Evolutionary conservation across 1,284 basidiomycete species (phyloP), one percentile per base, ranked within the genome.

Genomic region (Ceratobasidium sp.): DNA sequence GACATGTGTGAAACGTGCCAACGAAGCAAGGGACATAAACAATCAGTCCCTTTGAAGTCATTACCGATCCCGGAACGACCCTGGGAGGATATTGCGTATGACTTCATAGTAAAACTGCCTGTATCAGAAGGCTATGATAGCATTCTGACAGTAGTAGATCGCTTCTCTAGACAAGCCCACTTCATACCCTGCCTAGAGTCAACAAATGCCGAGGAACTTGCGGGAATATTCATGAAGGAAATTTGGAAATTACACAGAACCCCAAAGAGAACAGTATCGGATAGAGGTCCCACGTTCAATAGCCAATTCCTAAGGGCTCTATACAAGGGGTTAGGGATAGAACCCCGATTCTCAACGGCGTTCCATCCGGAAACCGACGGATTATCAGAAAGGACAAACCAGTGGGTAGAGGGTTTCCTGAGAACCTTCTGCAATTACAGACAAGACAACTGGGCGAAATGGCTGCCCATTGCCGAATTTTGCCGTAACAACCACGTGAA

Each of bases 321-420:
- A 37, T 64, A 83, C 84, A 28, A 67, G 79, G 15, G 81, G 82
- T 49, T 80, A 85, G 15, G 83, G 82, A 77, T 78, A 71, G 45
- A 79, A 82, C 17, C 80, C 83, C 76, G 83, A 83, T 33, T 73
- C 83, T 47, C 83, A 82, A 0, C 42, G 37, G 0, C 75, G 80
- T 56, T 79, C 85, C 66, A 82, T 81, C 53, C 82, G 80, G 13
- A 82, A 85, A 71, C 42, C 3, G 45, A 33, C 31, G 45, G 64
- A 28, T 64, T 81, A 2, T 53, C 42, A 83, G 82, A 54, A 56
- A 79, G 6, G 66, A 77, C 42, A 10, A 45, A 45, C 42, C 42
- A 45, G 17, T 45, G 42, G 42, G 42, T 45, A 17, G 42, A 45
- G 42, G 42, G 42, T 45, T 45, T 45, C 42, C 82, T 80, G 74